phyloP scores from a whole-genome alignment of 2,329 filamentous ascomycete species.

The Juglanconis oblonga region DNA sequence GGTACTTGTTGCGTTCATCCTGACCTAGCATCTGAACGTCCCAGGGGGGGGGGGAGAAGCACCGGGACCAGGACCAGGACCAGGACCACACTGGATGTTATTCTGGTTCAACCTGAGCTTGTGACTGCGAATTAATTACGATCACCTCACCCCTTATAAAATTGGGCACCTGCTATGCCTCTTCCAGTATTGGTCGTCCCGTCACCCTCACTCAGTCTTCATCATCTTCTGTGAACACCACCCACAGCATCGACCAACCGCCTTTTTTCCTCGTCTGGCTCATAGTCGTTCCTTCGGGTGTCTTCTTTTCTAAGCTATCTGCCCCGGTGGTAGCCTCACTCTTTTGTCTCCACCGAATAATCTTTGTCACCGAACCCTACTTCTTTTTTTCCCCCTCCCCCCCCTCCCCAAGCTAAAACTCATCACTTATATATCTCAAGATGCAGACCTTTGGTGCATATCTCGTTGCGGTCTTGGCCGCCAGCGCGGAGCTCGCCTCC shows the following conservation, averaged over 20 bases:
- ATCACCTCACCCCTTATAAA: not conserved
- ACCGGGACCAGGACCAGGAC: no score
- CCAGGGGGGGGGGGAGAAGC: no score
- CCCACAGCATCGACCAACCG: no score
- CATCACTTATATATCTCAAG: not conserved
- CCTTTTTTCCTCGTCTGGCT: not conserved
- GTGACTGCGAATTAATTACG: not conserved
- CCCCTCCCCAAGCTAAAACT: not conserved
- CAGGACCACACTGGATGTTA: no score
- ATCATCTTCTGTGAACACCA: no score
- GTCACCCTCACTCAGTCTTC: no score
- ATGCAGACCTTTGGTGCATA: constrained; percentile 19
- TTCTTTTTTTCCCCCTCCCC: not conserved
- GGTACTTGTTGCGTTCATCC: not conserved
- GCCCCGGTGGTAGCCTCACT: constrained; percentile 10
- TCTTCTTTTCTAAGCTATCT: not conserved
- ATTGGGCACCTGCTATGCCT: not conserved
- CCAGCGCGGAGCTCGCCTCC: constrained; percentile 19
- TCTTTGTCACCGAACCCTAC: not conserved
- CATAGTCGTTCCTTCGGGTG: not conserved
- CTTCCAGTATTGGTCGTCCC: no score
- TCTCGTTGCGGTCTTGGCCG: constrained; percentile 17
- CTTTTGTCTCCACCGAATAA: not conserved
- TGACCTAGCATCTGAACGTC: no score
- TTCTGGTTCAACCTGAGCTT: no score